Conservation (phyloP, 345 rosid genomes). For the Eucalyptus regnans region DNA sequence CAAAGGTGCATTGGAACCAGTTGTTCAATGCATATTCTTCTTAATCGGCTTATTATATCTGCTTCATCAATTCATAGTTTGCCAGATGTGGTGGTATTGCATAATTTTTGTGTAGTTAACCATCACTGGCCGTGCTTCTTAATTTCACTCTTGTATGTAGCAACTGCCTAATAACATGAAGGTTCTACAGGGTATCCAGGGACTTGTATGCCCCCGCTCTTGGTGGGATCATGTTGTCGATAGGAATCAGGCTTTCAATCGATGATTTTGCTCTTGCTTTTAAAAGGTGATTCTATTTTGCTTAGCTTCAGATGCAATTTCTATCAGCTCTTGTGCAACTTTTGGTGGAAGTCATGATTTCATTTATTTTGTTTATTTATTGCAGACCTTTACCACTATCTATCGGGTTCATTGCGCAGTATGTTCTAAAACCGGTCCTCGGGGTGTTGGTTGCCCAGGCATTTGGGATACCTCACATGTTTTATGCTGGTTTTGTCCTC, state of each 20-base stretch:
- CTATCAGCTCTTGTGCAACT: not conserved
- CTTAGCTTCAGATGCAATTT: not conserved
- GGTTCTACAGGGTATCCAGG: conserved; percentile 69
- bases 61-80: not conserved
- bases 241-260: conserved; percentile 80
- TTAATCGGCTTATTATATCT: not conserved
- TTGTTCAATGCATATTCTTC: not conserved
- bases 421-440: conserved; percentile 66
- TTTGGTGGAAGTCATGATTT: not conserved
- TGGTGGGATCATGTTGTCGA: conserved; percentile 92
- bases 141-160: not conserved
- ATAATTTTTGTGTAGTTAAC: not conserved
- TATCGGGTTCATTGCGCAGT: conserved; percentile 70
- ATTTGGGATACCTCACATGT: conserved; percentile 56
- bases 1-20: not conserved
- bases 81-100: not conserved
- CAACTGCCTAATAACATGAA: not conserved
- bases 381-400: conserved; percentile 79
- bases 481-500: conserved; percentile 83
- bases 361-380: not conserved
- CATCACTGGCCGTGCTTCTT: not conserved
- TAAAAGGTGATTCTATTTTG: conserved; percentile 36
- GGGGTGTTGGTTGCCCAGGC: conserved; percentile 76
- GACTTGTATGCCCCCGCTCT: conserved; percentile 95
- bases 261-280: conserved; percentile 84